Percentiles rank a stretch among this genome's conserved stretches.
Evolutionary conservation across 129 eudicot genomes (phyloP).

Genomic region (Gnaphalium uliginosum): DNA sequence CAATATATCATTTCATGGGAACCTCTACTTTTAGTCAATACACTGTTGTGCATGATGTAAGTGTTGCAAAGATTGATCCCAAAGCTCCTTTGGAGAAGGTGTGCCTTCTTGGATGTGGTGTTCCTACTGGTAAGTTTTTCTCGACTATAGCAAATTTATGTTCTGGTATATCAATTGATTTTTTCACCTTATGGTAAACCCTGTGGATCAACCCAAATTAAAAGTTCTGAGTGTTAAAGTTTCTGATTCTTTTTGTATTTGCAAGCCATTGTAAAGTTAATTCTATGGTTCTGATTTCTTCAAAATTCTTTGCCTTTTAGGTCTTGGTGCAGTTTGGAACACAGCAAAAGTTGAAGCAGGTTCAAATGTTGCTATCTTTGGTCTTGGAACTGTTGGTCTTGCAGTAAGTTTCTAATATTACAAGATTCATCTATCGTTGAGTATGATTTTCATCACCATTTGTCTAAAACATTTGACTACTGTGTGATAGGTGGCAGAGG

Average conservation of each 20-base stretch:
- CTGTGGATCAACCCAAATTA: background rate
- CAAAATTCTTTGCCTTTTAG: slow-evolving; percentile 28
- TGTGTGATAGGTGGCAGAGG: slow-evolving; percentile 87
- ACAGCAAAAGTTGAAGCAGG: slow-evolving; percentile 89
- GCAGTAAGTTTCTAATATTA: slow-evolving; percentile 55
- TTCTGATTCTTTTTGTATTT: background rate
- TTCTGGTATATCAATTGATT: background rate
- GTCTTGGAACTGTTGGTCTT: slow-evolving; percentile 92
- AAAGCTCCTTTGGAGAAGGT: slow-evolving; percentile 59
- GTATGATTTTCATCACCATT: background rate
- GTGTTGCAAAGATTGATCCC: slow-evolving; percentile 29
- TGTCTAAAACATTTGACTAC: slow-evolving; percentile 8
- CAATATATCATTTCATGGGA: slow-evolving; percentile 98
- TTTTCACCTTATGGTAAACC: background rate
- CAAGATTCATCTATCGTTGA: slow-evolving; percentile 18
- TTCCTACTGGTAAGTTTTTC: slow-evolving; percentile 58
- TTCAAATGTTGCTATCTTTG: slow-evolving; percentile 85
- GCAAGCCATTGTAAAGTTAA: background rate
- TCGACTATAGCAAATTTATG: background rate
- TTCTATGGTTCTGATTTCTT: background rate
- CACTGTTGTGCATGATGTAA: slow-evolving; percentile 84
- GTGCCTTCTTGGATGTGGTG: slow-evolving; percentile 88
- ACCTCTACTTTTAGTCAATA: slow-evolving; percentile 98
- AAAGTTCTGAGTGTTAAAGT: background rate
- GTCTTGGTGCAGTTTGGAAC: slow-evolving; percentile 97